Percentiles rank a stretch among this genome's conserved stretches.
Conservation (phyloP, 2,329 filamentous ascomycete genomes). For the Alternaria rosae region DNA sequence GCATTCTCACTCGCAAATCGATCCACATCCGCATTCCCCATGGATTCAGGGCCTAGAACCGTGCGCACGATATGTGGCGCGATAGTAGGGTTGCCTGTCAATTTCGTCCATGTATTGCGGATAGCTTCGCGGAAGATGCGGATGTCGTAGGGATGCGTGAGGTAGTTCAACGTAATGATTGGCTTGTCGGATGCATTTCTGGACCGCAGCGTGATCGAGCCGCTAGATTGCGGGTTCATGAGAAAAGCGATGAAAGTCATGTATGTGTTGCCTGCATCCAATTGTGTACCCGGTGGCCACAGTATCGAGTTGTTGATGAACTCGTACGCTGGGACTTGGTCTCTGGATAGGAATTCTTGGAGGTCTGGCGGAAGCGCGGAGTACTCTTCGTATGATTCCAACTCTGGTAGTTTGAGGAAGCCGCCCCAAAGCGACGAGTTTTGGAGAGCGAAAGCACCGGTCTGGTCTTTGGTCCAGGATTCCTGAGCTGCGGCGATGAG, state of each 20-base stretch:
- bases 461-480: slow-evolving; percentile 52
- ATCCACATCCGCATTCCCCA: slow-evolving; percentile 60
- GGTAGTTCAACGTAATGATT: slow-evolving; percentile 61
- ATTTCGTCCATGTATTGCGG: slow-evolving; percentile 52
- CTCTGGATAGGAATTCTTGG: slow-evolving; percentile 55
- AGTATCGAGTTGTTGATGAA: slow-evolving; percentile 48
- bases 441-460: slow-evolving; percentile 46
- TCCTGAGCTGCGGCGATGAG: slow-evolving; percentile 54
- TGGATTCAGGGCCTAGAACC: slow-evolving; percentile 54
- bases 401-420: slow-evolving; percentile 57
- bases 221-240: slow-evolving; percentile 58
- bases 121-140: slow-evolving; percentile 39
- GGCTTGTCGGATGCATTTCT: slow-evolving; percentile 61
- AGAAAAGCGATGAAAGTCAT: slow-evolving; percentile 55
- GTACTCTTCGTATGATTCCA: slow-evolving; percentile 52
- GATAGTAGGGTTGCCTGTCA: slow-evolving; percentile 58
- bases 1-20: slow-evolving; percentile 39
- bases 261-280: slow-evolving; percentile 47
- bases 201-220: slow-evolving; percentile 62
- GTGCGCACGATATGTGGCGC: slow-evolving; percentile 58
- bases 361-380: slow-evolving; percentile 55
- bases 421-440: slow-evolving; percentile 61
- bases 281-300: slow-evolving; percentile 34
- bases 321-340: slow-evolving; percentile 66
- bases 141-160: slow-evolving; percentile 63